These are phyloP conservation scores for Diaporthe velutina DNA, from an alignment of 2,329 filamentous ascomycete species.

Conservation along the genomic window DNA sequence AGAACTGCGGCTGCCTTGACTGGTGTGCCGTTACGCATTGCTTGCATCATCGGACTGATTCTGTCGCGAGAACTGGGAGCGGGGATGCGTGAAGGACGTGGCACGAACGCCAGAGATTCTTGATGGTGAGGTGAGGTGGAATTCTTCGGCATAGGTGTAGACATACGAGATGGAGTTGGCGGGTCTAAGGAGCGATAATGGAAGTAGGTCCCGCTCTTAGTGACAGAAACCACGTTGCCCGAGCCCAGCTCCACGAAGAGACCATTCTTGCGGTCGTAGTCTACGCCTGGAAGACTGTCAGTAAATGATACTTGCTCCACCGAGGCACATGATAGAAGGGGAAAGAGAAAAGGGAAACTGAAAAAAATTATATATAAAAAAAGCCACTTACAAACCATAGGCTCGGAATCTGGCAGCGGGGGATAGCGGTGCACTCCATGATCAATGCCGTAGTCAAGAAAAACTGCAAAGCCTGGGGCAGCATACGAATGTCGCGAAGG, in stretches of 20 bases:
- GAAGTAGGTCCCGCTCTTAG: slow-evolving; percentile 18
- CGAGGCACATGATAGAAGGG: background rate
- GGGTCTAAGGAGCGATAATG: slow-evolving; percentile 9
- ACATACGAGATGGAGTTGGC: slow-evolving; percentile 7
- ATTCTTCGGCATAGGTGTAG: background rate
- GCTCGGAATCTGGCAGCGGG: slow-evolving; percentile 37
- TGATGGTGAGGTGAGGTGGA: slow-evolving; percentile 1
- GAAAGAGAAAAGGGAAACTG: background rate
- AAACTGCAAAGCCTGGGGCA: slow-evolving; percentile 35
- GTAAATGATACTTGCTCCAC: background rate
- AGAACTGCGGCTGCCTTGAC: slow-evolving; percentile 35
- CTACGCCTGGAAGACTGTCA: slow-evolving; percentile 8
- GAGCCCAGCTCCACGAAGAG: slow-evolving; percentile 37
- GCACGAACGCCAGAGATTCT: background rate
- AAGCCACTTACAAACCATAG: slow-evolving; percentile 34
- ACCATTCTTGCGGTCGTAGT: slow-evolving; percentile 31
- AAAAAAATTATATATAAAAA: background rate
- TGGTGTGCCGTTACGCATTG: slow-evolving; percentile 33
- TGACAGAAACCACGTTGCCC: slow-evolving; percentile 36
- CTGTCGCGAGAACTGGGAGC: background rate
- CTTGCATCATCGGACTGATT: slow-evolving; percentile 24
- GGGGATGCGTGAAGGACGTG: slow-evolving; percentile 31
- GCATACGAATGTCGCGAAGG: slow-evolving; percentile 34
- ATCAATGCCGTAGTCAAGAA: slow-evolving; percentile 35
- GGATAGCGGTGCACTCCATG: slow-evolving; percentile 38